These are phyloP conservation scores for Murraya paniculata DNA, from an alignment of 345 rosid genomes.

Conservation along the genomic window DNA sequence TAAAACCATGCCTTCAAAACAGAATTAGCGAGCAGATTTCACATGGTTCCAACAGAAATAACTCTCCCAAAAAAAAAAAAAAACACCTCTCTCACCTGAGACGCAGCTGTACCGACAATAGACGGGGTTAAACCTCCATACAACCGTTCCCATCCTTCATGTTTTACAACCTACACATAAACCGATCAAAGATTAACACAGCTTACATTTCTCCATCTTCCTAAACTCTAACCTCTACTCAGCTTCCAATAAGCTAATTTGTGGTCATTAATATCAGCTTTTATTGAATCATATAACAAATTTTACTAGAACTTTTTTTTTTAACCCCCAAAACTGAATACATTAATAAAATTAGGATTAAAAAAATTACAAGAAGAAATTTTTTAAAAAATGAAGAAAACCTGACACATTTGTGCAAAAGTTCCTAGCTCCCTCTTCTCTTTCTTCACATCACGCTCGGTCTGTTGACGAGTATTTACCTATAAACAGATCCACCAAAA, in stretches of 20 bases:
- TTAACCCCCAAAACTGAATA: not conserved
- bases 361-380: not conserved
- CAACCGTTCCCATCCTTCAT: conserved; percentile 92
- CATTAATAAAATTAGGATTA: not conserved
- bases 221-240: not conserved
- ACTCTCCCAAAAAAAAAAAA: not conserved
- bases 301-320: not conserved
- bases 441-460: conserved; percentile 83
- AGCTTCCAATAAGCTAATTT: not conserved
- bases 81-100: conserved; percentile 57
- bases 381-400: conserved; percentile 8
- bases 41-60: not conserved
- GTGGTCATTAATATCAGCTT: not conserved
- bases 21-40: not conserved
- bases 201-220: not conserved
- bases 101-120: conserved; percentile 83
- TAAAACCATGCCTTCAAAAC: not conserved
- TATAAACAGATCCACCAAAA: conserved; percentile 27
- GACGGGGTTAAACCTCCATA: conserved; percentile 90
- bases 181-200: not conserved
- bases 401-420: conserved; percentile 82
- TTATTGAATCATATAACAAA: not conserved
- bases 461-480: conserved; percentile 97
- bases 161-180: conserved; percentile 65
- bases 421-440: conserved; percentile 78